Evolutionary conservation across 2,329 filamentous ascomycete genomes (phyloP).

Genomic region (Thielaviopsis musarum): DNA sequence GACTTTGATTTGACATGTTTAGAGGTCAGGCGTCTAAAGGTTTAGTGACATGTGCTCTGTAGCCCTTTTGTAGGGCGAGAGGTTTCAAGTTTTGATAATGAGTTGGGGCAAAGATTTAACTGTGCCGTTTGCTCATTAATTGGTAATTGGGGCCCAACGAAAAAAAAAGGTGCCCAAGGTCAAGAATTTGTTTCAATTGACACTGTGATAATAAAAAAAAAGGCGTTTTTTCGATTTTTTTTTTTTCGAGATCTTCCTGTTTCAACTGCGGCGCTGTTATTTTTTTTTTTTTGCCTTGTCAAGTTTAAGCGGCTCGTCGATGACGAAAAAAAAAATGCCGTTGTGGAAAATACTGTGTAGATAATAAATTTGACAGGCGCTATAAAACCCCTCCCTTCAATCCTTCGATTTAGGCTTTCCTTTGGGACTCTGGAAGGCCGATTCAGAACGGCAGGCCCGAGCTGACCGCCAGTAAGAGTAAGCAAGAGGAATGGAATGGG

Average conservation of each 20-base stretch:
- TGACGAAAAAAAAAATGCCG: too few relatives aligned
- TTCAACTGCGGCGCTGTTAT: neutral
- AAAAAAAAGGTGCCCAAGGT: neutral
- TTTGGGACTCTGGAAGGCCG: neutral
- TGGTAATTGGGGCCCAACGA: neutral
- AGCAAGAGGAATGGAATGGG: too few relatives aligned
- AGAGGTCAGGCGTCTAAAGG: too few relatives aligned
- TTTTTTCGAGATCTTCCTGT: neutral
- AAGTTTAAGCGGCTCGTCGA: neutral
- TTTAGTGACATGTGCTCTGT: too few relatives aligned
- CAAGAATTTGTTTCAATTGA: neutral
- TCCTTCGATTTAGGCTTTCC: neutral
- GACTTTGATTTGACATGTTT: too few relatives aligned
- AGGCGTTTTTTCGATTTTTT: too few relatives aligned
- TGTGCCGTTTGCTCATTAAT: neutral
- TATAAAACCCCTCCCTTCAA: neutral
- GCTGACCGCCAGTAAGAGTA: neutral
- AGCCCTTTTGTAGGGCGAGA: too few relatives aligned
- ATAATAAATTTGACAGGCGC: neutral
- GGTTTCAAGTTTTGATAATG: neutral
- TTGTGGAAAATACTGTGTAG: neutral
- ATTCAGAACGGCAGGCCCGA: slow-evolving; percentile 2
- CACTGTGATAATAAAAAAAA: neutral
- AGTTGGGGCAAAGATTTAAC: neutral
- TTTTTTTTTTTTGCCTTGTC: neutral